Evolutionary conservation across 768 basidiomycete species (phyloP).

Genomic region (Phylloporus sp.): DNA sequence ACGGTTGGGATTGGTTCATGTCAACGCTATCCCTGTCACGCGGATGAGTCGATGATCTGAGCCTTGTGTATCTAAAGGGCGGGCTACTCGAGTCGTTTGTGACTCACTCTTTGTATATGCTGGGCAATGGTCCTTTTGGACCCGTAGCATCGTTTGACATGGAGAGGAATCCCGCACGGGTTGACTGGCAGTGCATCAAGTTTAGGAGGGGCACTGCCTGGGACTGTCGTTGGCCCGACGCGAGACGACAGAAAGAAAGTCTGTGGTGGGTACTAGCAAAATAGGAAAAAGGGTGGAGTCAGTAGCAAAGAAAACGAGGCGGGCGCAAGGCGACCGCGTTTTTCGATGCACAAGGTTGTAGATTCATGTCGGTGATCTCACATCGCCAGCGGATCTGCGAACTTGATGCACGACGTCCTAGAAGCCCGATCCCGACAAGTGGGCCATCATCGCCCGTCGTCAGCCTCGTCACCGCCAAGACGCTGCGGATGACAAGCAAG

Average conservation of each 20-base stretch:
- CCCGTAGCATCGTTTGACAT: conserved; percentile 8
- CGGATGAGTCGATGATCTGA: neutral
- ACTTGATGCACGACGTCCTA: neutral
- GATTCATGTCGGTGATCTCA: neutral
- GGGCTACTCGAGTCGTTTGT: neutral
- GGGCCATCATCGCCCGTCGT: too few species aligned
- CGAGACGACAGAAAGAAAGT: neutral
- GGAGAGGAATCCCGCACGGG: neutral
- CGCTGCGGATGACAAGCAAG: too few species aligned
- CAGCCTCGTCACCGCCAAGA: too few species aligned
- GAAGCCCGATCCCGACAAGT: too few species aligned
- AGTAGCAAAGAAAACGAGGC: conserved; percentile 9
- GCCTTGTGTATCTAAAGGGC: neutral
- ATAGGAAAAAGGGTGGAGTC: neutral
- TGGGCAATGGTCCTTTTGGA: neutral
- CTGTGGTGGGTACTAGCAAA: neutral
- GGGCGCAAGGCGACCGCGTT: conserved; percentile 8
- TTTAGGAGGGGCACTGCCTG: neutral
- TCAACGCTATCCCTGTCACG: conserved; percentile 3
- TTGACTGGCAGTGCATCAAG: neutral
- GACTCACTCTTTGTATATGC: conserved; percentile 11
- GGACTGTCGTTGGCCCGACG: conserved; percentile 5
- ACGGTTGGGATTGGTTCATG: neutral
- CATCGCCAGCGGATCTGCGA: neutral
- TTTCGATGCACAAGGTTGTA: neutral